These are phyloP conservation scores for Colletotrichum falcatum DNA, from an alignment of 2,329 filamentous ascomycete species.

Conservation along the genomic window DNA sequence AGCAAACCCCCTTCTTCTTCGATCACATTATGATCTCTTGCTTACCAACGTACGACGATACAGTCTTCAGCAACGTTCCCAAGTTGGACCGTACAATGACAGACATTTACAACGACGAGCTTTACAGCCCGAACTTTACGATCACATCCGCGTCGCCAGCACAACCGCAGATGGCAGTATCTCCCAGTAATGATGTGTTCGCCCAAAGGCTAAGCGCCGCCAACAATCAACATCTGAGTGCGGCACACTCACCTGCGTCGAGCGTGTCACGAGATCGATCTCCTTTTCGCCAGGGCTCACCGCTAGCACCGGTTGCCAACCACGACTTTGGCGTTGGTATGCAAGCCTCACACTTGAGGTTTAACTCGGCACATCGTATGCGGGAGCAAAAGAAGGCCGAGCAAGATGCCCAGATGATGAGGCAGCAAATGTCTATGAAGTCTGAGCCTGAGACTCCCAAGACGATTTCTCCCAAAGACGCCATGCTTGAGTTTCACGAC, in stretches of 20 bases:
- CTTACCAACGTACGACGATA: slow-evolving; percentile 53
- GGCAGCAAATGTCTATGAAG: slow-evolving; percentile 55
- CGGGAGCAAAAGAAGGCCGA: slow-evolving; percentile 72
- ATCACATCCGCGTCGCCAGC: slow-evolving; percentile 66
- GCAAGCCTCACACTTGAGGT: slow-evolving; percentile 42
- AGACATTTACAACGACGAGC: slow-evolving; percentile 85
- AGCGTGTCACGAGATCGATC: slow-evolving; percentile 74
- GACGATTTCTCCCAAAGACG: slow-evolving; percentile 96
- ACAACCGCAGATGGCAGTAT: slow-evolving; percentile 59
- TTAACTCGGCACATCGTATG: slow-evolving; percentile 69
- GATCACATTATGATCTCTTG: slow-evolving; percentile 6
- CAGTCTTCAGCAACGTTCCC: slow-evolving; percentile 63
- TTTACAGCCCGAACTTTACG: slow-evolving; percentile 79
- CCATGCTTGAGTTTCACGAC: slow-evolving; percentile 86
- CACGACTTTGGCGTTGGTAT: slow-evolving; percentile 57
- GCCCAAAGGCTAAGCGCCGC: slow-evolving; percentile 82
- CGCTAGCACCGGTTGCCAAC: slow-evolving; percentile 62
- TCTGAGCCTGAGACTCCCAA: slow-evolving; percentile 69
- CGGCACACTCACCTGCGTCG: slow-evolving; percentile 62
- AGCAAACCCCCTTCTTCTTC: slow-evolving; percentile 47
- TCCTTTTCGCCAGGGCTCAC: slow-evolving; percentile 81
- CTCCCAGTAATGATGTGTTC: slow-evolving; percentile 72
- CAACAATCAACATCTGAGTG: slow-evolving; percentile 77
- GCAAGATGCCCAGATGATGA: slow-evolving; percentile 64
- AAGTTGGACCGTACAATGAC: slow-evolving; percentile 90